phyloP scores from a whole-genome alignment of 306 rosid genomes.

The Sesbania bispinosa region DNA sequence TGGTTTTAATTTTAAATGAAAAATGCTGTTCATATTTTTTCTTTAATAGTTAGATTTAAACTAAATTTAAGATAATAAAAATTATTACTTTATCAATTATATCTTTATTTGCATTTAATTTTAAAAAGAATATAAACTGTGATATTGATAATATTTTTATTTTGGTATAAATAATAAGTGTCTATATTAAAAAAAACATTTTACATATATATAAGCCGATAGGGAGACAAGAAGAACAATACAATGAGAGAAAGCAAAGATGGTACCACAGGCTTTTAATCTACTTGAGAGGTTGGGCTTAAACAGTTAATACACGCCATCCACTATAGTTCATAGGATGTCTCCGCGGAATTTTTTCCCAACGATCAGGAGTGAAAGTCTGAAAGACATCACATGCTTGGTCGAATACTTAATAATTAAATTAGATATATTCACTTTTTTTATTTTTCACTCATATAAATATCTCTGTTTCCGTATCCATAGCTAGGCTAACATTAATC shows the following conservation, averaged over 20 bases:
- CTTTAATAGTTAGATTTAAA: too few relatives aligned
- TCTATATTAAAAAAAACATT: too few relatives aligned
- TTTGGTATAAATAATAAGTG: background rate
- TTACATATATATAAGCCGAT: background rate
- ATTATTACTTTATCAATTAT: too few relatives aligned
- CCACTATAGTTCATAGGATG: slow-evolving; percentile 20
- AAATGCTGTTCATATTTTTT: too few relatives aligned
- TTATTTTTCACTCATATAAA: slow-evolving; percentile 13
- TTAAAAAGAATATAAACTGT: too few relatives aligned
- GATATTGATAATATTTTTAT: background rate
- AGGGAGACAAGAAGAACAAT: slow-evolving; percentile 31
- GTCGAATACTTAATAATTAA: background rate
- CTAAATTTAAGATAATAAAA: too few relatives aligned
- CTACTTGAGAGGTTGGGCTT: slow-evolving; percentile 33
- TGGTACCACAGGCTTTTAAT: background rate
- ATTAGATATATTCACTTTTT: background rate
- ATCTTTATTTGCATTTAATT: too few relatives aligned
- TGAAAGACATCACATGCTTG: slow-evolving; percentile 39
- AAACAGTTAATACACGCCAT: slow-evolving; percentile 32
- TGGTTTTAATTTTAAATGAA: too few relatives aligned
- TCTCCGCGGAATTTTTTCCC: slow-evolving; percentile 30
- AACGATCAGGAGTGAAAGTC: slow-evolving; percentile 33
- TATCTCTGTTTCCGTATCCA: too few relatives aligned
- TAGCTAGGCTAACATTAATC: too few relatives aligned
- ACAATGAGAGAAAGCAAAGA: background rate